Evolutionary conservation across 441 rosid genomes (phyloP).

Genomic region (Bocquillonia castaneifolia): DNA sequence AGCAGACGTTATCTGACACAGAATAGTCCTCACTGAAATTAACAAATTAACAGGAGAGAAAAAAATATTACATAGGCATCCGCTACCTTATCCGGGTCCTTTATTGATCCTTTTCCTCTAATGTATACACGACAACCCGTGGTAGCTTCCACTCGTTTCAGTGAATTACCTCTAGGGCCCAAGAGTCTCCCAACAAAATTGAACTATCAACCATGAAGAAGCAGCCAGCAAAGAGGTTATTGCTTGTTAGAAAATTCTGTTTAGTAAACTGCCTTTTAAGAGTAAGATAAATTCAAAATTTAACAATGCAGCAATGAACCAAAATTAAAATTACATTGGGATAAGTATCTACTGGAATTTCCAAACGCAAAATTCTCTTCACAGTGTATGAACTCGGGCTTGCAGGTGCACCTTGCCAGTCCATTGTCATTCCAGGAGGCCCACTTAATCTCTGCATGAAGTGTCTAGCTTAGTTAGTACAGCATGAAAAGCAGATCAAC

Average conservation of each 20-base stretch:
- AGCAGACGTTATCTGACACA: not conserved
- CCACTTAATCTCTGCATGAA: slow-evolving; percentile 66
- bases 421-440: slow-evolving; percentile 94
- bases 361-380: slow-evolving; percentile 92
- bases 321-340: slow-evolving; percentile 46
- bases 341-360: slow-evolving; percentile 91
- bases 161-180: slow-evolving; percentile 86
- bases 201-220: slow-evolving; percentile 51
- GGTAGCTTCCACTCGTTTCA: slow-evolving; percentile 86
- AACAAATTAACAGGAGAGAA: not conserved
- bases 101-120: slow-evolving; percentile 94
- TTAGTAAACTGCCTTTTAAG: not conserved
- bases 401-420: slow-evolving; percentile 93
- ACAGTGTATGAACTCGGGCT: slow-evolving; percentile 86
- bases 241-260: not conserved
- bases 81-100: slow-evolving; percentile 85
- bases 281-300: not conserved
- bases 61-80: not conserved
- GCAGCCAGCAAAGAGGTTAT: slow-evolving; percentile 3
- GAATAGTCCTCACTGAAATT: not conserved
- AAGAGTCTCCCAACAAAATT: slow-evolving; percentile 90
- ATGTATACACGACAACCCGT: slow-evolving; percentile 92
- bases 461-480: slow-evolving; percentile 8
- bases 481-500: slow-evolving; percentile 2
- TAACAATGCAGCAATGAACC: not conserved